Percentiles rank a stretch among this genome's conserved stretches.
These are phyloP conservation scores for Hypericum perforatum DNA, from an alignment of 345 rosid species.

Conservation along the genomic window DNA sequence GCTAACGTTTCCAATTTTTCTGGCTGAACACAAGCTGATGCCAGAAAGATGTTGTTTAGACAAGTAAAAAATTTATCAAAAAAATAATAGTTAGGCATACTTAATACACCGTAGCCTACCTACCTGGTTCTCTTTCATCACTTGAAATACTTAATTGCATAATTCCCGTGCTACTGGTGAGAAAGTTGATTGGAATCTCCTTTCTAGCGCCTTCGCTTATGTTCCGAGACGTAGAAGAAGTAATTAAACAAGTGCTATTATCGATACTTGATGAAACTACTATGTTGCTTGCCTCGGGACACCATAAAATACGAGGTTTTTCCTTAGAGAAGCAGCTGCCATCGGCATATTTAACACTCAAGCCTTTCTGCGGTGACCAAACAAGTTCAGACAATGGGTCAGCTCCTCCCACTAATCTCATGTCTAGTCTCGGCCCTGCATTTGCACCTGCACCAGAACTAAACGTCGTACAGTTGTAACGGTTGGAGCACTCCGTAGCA, in stretches of 20 bases:
- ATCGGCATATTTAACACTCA: slow-evolving; percentile 63
- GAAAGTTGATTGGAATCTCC: slow-evolving; percentile 14
- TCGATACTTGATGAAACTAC: slow-evolving; percentile 16
- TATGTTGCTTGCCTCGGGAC: slow-evolving; percentile 29
- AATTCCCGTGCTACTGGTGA: slow-evolving; percentile 16
- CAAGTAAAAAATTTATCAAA: neutral
- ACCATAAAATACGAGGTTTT: slow-evolving; percentile 31
- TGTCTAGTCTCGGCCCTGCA: slow-evolving; percentile 49
- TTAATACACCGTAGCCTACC: neutral
- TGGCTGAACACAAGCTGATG: slow-evolving; percentile 22
- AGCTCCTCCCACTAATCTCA: slow-evolving; percentile 41
- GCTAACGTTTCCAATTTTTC: slow-evolving; percentile 15
- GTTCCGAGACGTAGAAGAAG: slow-evolving; percentile 4
- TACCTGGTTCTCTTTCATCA: slow-evolving; percentile 21
- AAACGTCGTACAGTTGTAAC: slow-evolving; percentile 21
- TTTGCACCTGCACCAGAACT: slow-evolving; percentile 83
- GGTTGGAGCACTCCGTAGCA: slow-evolving; percentile 28
- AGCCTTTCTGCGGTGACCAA: slow-evolving; percentile 83
- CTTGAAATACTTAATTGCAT: slow-evolving; percentile 17
- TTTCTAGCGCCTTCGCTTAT: slow-evolving; percentile 15
- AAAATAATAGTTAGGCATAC: no score
- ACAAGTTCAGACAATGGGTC: slow-evolving; percentile 75
- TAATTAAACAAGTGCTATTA: slow-evolving; percentile 9
- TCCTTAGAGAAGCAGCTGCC: slow-evolving; percentile 42
- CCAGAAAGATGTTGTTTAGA: slow-evolving; percentile 11